Evolutionary conservation across 345 rosid species (phyloP).

Genomic region (Turnera subulata): DNA sequence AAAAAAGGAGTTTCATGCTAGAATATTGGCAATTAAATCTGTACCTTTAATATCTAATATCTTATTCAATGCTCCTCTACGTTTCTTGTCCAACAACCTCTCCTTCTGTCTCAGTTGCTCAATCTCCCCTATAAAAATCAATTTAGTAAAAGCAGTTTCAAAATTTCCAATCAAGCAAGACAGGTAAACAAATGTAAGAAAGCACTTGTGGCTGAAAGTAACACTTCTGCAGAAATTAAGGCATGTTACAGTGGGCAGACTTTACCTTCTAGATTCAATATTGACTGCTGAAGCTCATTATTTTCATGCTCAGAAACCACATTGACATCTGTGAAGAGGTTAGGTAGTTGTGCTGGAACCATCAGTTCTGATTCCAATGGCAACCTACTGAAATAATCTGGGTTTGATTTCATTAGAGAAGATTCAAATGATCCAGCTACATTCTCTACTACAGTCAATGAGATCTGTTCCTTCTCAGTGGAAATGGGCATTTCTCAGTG

Average conservation of each 20-base stretch:
- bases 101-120: conserved; percentile 47
- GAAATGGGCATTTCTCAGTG: conserved; percentile 19
- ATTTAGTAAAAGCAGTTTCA: conserved; percentile 8
- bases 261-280: conserved; percentile 58
- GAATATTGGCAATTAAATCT: conserved; percentile 1
- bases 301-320: conserved; percentile 80
- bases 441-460: conserved; percentile 20
- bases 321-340: conserved; percentile 55
- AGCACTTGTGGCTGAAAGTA: too few species aligned
- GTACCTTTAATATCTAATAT: conserved; percentile 75
- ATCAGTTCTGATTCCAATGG: conserved; percentile 33
- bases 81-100: conserved; percentile 55
- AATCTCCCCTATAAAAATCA: conserved; percentile 50
- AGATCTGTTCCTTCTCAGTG: conserved; percentile 38
- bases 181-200: too few species aligned
- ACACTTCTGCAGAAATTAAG: too few species aligned
- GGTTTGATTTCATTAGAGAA: conserved; percentile 30
- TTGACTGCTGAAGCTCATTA: conserved; percentile 53
- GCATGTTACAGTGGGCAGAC: too few species aligned
- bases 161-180: too few species aligned
- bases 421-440: conserved; percentile 22
- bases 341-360: conserved; percentile 36
- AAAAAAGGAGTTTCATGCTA: conserved; percentile 1
- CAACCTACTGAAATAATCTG: conserved; percentile 26
- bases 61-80: conserved; percentile 59